A percentile compares a stretch with the other conserved stretches of the same genome.
These are phyloP conservation scores for Fusarium equiseti DNA, from an alignment of 2,329 filamentous ascomycete species.

Conservation along the genomic window DNA sequence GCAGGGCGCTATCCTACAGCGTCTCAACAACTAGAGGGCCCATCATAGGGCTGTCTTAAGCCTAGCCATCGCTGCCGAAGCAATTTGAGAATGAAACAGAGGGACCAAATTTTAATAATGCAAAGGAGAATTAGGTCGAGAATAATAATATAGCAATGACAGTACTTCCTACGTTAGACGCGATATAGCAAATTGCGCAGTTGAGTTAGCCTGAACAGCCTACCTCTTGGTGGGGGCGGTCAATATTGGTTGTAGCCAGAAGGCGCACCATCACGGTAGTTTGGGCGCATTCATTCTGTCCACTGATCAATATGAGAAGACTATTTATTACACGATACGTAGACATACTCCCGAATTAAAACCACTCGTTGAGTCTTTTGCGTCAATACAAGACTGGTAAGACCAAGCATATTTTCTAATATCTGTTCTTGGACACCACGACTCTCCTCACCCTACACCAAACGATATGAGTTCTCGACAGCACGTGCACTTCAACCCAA, in stretches of 20 bases:
- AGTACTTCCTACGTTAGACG: not conserved
- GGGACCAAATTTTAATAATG: too few relatives aligned
- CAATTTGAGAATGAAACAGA: not conserved
- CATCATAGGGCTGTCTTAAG: not conserved
- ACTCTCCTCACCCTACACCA: not conserved
- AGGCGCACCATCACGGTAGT: not conserved
- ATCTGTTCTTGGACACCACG: not conserved
- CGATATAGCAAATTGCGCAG: not conserved
- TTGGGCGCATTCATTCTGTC: not conserved
- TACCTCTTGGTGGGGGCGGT: not conserved
- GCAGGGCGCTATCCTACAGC: not conserved
- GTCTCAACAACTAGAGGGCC: not conserved
- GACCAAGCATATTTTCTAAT: not conserved
- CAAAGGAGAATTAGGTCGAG: not conserved
- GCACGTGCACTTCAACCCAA: constrained; percentile 43
- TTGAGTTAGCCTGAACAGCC: not conserved
- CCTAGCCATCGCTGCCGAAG: not conserved
- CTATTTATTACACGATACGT: not conserved
- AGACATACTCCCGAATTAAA: not conserved
- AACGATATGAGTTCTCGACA: constrained; percentile 41
- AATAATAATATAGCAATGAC: not conserved
- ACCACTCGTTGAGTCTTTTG: not conserved
- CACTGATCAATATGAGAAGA: not conserved
- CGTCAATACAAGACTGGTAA: not conserved
- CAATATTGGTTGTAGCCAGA: not conserved